phyloP scores from a whole-genome alignment of 371 early-diverging fungal species.

The Phascolomyces articulosus region DNA sequence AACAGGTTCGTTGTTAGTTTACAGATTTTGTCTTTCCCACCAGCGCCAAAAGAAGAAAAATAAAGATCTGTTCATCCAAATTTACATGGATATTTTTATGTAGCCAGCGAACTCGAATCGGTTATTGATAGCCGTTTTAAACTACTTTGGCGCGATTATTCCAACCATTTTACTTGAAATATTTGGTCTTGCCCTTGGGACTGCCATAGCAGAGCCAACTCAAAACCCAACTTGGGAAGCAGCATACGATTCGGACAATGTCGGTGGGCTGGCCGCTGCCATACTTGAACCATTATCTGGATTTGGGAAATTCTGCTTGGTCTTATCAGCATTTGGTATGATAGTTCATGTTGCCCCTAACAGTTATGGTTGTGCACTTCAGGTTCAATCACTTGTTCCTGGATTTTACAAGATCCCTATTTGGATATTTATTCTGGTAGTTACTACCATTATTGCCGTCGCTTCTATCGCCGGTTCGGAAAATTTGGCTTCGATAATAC shows the following conservation, averaged over 20 bases:
- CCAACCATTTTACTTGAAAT: conserved; percentile 28
- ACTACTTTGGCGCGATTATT: conserved; percentile 34
- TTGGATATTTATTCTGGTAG: conserved; percentile 1
- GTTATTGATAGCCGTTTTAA: conserved; percentile 16
- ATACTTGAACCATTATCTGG: conserved; percentile 18
- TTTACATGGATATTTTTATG: not conserved
- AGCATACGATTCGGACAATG: conserved; percentile 4
- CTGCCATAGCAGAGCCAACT: not conserved
- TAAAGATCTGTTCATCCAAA: too few species aligned
- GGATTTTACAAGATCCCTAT: conserved; percentile 1
- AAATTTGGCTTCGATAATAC: not conserved
- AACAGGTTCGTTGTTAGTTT: not conserved
- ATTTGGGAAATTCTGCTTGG: conserved; percentile 30
- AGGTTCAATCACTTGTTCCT: conserved; percentile 20
- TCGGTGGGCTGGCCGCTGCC: conserved; percentile 22
- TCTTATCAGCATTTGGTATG: conserved; percentile 29
- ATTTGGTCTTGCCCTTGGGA: conserved; percentile 24
- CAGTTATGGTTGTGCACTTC: conserved; percentile 27
- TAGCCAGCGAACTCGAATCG: conserved; percentile 15
- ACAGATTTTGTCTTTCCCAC: too few species aligned
- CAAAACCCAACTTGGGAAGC: not conserved
- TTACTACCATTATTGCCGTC: not conserved
- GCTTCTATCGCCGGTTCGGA: conserved; percentile 7
- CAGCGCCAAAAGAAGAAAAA: too few species aligned
- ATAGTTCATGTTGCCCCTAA: conserved; percentile 23